These are phyloP conservation scores for Nothophaeocryptopus gaeumannii DNA, from an alignment of 2,329 filamentous ascomycete genomes.

Conservation along the genomic window DNA sequence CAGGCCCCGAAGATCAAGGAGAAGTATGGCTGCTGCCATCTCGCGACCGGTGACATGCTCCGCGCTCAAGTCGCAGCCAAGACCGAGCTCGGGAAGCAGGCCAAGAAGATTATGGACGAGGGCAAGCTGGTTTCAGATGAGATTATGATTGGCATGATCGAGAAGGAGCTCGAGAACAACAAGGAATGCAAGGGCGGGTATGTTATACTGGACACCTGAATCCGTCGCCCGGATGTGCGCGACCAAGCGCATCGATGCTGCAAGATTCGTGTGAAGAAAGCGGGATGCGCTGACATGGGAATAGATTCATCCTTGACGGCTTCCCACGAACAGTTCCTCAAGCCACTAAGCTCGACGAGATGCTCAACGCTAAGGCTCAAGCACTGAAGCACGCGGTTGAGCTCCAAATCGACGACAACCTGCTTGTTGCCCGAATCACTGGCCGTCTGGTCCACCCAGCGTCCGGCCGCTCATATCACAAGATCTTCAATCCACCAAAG, in stretches of 20 bases:
- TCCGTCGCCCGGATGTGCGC: not conserved
- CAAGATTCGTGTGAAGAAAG: too few species aligned
- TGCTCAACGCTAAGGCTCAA: conserved; percentile 76
- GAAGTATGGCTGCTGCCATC: conserved; percentile 93
- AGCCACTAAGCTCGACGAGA: conserved; percentile 88
- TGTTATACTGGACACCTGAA: conserved; percentile 32
- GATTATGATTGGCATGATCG: conserved; percentile 99
- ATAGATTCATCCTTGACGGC: conserved; percentile 95
- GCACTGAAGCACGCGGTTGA: conserved; percentile 92
- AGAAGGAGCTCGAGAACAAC: conserved; percentile 92
- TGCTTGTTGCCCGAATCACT: conserved; percentile 93
- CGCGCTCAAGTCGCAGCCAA: conserved; percentile 97
- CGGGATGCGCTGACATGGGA: conserved; percentile 10
- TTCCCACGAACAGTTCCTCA: conserved; percentile 97
- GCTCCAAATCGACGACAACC: conserved; percentile 91
- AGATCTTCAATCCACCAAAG: conserved; percentile 98
- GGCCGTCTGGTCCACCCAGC: conserved; percentile 94
- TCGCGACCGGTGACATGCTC: conserved; percentile 98
- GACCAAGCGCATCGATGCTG: too few species aligned
- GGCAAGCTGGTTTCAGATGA: conserved; percentile 97
- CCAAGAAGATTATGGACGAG: conserved; percentile 99
- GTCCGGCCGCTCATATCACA: conserved; percentile 95
- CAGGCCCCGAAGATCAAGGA: conserved; percentile 98
- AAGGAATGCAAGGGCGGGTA: conserved; percentile 95
- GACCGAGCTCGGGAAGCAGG: conserved; percentile 88